Base-by-base conservation (phyloP, 225 moss, liverwort and hornwort genomes). In the Climacium dendroides region DNA sequence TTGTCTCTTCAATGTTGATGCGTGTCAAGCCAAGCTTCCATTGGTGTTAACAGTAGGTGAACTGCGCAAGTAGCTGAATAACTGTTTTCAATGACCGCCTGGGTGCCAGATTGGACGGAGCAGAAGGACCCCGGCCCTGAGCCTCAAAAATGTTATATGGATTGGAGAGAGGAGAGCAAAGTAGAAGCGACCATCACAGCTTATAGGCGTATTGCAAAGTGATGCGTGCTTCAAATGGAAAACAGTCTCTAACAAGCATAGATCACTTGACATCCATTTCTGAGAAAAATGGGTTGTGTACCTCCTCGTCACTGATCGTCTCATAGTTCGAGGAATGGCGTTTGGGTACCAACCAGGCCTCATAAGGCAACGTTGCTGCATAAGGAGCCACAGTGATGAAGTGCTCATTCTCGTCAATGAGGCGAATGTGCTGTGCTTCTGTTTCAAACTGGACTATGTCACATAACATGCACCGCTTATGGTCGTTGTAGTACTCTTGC, bases 301-400 rank as follows among this genome's bases (percentile, higher is more conserved):
- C 95, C 94, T 93, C 91, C 28, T 78, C 89, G 58, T 90, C 88
- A 73, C 88, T 69, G 48, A 89, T 84, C 17, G 89, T 75, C 87
- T 91, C 95, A 55, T 90, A 96, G 83, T 94, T 92, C 55, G 94
- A 93, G 66, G 91, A 92, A 86, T 95, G 94, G 55, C 87, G 86
- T 54, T 91, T 94, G 80, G 95, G 95, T 55, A 88, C 70, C 88
- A 96, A 75, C 95, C 95, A 95, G 15, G 79, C 89, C 79, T 96
- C 94, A 43, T 92, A 95, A 28, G 95, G 91, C 63, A 90, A 93
- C 53, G 90, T 90, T 6, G 96, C 89, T 52, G 95, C 95, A 65
- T 89, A 94, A 19, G 94, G 96, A 82, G 92, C 67, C 10, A 94
- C 15, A 47, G 90, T 78, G 78, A 96, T 79, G 74, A 92, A 93